These are phyloP conservation scores for Aspergillus latus DNA, from an alignment of 2,329 filamentous ascomycete species.

Conservation along the genomic window DNA sequence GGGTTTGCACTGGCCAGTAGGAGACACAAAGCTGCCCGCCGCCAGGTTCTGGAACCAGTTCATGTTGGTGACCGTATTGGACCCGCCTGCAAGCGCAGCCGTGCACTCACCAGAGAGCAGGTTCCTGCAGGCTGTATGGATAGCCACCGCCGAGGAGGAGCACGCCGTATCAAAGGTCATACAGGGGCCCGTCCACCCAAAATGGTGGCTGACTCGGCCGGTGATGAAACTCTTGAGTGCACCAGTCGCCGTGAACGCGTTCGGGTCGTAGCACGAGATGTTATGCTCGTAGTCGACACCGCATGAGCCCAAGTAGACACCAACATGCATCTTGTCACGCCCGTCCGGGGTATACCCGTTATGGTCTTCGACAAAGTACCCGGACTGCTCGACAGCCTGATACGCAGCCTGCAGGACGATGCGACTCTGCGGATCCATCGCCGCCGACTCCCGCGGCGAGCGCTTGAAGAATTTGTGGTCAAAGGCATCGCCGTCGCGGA, in stretches of 20 bases:
- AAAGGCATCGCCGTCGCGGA: too few species aligned
- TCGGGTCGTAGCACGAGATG: neutral
- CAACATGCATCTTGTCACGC: neutral
- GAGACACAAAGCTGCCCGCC: constrained; percentile 35
- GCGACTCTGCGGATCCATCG: constrained; percentile 29
- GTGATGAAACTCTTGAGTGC: neutral
- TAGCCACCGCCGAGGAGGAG: constrained; percentile 38
- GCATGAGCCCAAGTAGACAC: neutral
- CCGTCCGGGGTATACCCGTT: too few species aligned
- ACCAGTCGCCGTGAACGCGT: neutral
- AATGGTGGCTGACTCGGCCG: constrained; percentile 35
- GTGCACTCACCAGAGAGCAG: constrained; percentile 22
- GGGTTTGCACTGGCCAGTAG: constrained; percentile 22
- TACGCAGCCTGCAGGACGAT: constrained; percentile 28
- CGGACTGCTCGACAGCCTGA: constrained; percentile 26
- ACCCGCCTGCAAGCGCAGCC: constrained; percentile 23
- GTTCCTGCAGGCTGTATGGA: constrained; percentile 39
- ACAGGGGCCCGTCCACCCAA: constrained; percentile 37
- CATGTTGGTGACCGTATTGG: constrained; percentile 21
- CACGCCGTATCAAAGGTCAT: constrained; percentile 37
- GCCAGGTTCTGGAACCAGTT: constrained; percentile 21
- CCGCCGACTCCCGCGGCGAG: constrained; percentile 20
- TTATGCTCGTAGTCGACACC: neutral
- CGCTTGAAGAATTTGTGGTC: constrained; percentile 21
- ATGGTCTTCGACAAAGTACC: neutral